phyloP scores from a whole-genome alignment of 306 rosid species.

The Cajanus cajan region DNA sequence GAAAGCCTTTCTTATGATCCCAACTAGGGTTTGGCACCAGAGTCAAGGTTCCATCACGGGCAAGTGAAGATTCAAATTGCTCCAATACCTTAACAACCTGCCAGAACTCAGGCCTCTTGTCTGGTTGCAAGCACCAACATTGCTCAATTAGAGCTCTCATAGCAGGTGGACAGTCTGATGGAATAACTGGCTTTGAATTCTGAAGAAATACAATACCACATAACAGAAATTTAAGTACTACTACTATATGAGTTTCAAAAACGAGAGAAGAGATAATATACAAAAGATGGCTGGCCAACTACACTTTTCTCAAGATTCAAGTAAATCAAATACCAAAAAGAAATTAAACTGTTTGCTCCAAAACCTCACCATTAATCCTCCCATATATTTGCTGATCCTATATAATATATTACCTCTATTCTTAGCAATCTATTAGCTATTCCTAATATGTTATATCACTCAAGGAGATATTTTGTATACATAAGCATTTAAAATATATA shows the following conservation, averaged over 20 bases:
- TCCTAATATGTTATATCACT: not conserved
- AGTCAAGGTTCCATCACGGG: conserved; percentile 61
- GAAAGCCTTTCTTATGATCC: conserved; percentile 88
- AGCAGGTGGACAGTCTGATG: conserved; percentile 60
- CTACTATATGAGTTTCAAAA: not conserved
- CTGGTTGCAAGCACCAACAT: conserved; percentile 81
- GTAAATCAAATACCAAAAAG: not conserved
- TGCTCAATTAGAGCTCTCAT: conserved; percentile 83
- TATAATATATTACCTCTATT: not conserved
- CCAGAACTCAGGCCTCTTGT: conserved; percentile 89
- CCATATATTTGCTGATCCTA: not conserved
- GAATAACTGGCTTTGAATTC: conserved; percentile 76
- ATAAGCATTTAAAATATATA: not conserved
- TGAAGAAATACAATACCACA: conserved; percentile 35
- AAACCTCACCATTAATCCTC: not conserved
- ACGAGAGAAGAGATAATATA: not conserved
- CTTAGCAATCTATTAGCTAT: not conserved
- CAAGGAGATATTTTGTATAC: not conserved
- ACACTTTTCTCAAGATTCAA: not conserved
- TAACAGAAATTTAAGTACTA: conserved; percentile 22
- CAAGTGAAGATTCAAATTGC: conserved; percentile 71
- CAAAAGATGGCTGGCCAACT: not conserved
- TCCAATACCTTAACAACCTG: conserved; percentile 87
- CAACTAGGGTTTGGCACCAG: conserved; percentile 44
- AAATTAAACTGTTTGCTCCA: not conserved